These are phyloP conservation scores for Perkinsus olseni DNA, from an alignment of 169 alveolate genomes.

Conservation along the genomic window DNA sequence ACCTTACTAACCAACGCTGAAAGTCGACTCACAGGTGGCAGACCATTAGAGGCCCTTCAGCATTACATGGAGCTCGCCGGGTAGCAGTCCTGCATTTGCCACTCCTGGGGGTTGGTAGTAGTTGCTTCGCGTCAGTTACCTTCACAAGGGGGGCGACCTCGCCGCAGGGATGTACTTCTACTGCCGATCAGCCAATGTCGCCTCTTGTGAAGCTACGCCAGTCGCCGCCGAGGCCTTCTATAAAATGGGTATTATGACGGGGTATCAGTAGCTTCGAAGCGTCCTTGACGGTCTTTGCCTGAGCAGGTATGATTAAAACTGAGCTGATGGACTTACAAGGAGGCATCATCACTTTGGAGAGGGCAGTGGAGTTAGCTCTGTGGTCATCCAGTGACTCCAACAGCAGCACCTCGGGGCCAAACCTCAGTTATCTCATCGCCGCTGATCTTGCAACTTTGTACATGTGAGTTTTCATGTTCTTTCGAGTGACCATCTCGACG, in stretches of 20 bases:
- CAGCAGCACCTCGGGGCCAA: not conserved
- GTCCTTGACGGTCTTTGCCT: not conserved
- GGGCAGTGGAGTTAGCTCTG: not conserved
- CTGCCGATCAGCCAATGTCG: not conserved
- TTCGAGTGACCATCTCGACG: not conserved
- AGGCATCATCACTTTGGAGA: not conserved
- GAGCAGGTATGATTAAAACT: not conserved
- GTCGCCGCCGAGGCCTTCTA: too few species aligned
- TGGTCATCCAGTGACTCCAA: too few species aligned
- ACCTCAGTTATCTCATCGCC: not conserved
- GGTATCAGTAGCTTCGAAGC: not conserved
- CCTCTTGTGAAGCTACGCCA: not conserved
- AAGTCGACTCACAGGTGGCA: not conserved
- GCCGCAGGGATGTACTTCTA: not conserved
- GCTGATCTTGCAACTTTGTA: not conserved
- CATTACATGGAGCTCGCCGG: not conserved
- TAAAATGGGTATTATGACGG: not conserved
- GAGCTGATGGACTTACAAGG: not conserved
- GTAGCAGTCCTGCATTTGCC: not conserved
- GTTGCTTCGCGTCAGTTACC: not conserved
- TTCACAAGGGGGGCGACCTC: not conserved
- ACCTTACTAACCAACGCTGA: not conserved
- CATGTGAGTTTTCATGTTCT: not conserved
- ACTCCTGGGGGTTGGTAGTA: not conserved
- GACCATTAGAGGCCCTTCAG: not conserved